A percentile compares a stretch with the other conserved stretches of the same genome.
Conservation (phyloP, 2,329 filamentous ascomycete species). For the Ustulina deusta region DNA sequence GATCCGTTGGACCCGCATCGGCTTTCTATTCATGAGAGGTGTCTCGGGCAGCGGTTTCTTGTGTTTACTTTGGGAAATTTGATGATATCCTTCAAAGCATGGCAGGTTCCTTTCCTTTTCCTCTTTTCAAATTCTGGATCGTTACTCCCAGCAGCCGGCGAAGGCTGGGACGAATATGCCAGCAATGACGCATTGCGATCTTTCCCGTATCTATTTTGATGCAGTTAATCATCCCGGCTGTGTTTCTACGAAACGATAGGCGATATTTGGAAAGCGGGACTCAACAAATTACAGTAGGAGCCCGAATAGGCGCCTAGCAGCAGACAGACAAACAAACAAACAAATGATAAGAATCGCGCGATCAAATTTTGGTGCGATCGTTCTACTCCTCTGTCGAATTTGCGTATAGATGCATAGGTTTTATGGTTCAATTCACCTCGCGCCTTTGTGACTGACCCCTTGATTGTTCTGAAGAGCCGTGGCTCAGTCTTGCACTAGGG, state of each 20-base stretch:
- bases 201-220: conserved; percentile 26
- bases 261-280: conserved; percentile 22
- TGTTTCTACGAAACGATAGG: conserved; percentile 7
- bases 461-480: too few relatives aligned
- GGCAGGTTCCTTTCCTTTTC: conserved; percentile 31
- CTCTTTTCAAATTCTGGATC: conserved; percentile 27
- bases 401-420: too few relatives aligned
- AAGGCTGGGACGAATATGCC: conserved; percentile 16
- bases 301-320: conserved; percentile 1
- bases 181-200: conserved; percentile 14
- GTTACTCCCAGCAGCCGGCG: conserved; percentile 5
- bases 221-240: conserved; percentile 11
- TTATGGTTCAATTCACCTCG: too few relatives aligned
- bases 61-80: conserved; percentile 48
- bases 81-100: conserved; percentile 51
- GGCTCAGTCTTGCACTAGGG: too few relatives aligned
- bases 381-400: too few relatives aligned
- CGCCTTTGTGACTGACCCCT: too few relatives aligned
- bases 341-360: conserved; percentile 7
- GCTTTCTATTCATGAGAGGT: conserved; percentile 43
- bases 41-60: conserved; percentile 42
- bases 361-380: too few relatives aligned
- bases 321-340: conserved; percentile 23
- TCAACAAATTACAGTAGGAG: conserved; percentile 12
- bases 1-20: conserved; percentile 41